Percentiles rank a stretch among this genome's conserved stretches.
phyloP scores from a whole-genome alignment of 2,329 filamentous ascomycete species.

The Plectosphaerella sp. region DNA sequence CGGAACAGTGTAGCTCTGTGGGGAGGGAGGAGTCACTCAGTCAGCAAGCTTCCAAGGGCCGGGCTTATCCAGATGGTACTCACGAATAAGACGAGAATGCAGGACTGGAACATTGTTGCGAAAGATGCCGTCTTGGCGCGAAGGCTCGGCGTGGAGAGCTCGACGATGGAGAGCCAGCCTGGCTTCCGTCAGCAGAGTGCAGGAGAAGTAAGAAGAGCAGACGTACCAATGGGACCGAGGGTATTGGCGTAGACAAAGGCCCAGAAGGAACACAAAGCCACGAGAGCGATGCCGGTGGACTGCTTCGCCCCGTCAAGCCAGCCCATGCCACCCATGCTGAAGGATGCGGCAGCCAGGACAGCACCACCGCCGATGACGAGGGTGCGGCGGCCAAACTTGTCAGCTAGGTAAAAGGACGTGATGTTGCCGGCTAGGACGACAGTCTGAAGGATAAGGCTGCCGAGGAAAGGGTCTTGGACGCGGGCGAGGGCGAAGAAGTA shows the following conservation, averaged over 20 bases:
- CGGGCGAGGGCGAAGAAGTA: slow-evolving; percentile 17
- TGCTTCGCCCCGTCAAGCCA: background rate
- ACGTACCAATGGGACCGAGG: slow-evolving; percentile 5
- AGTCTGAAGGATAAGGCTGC: slow-evolving; percentile 11
- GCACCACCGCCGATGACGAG: background rate
- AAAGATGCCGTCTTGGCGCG: background rate
- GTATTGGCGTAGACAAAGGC: slow-evolving; percentile 8
- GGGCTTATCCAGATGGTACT: background rate
- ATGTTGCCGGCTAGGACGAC: slow-evolving; percentile 9
- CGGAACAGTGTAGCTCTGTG: slow-evolving; percentile 8
- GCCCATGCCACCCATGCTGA: background rate
- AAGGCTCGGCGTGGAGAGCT: background rate
- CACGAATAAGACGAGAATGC: slow-evolving; percentile 4
- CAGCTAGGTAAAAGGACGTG: slow-evolving; percentile 11
- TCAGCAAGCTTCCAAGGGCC: no score
- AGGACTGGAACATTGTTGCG: background rate
- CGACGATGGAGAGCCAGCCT: slow-evolving; percentile 2
- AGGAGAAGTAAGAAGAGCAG: background rate
- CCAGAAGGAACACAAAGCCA: slow-evolving; percentile 7
- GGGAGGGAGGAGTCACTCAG: slow-evolving; percentile 3
- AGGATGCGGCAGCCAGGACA: background rate
- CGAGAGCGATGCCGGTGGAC: slow-evolving; percentile 1
- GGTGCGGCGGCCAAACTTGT: slow-evolving; percentile 11
- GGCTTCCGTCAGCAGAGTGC: background rate
- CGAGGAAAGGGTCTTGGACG: slow-evolving; percentile 15